These are phyloP conservation scores for Eragrostis nindensis DNA, from an alignment of 176 grass and related monocot species.

Conservation along the genomic window DNA sequence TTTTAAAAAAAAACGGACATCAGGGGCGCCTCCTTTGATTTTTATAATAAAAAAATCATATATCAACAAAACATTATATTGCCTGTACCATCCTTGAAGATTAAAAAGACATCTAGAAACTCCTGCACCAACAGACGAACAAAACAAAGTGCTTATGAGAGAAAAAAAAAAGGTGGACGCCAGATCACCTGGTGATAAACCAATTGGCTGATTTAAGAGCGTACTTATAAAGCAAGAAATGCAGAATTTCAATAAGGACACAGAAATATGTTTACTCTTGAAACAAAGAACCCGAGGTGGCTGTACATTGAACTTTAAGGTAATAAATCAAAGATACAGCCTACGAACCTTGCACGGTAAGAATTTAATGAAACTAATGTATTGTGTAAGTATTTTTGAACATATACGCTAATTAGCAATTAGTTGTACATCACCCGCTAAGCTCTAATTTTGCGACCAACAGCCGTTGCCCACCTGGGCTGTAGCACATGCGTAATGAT, in stretches of 20 bases:
- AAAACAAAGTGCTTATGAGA: no score
- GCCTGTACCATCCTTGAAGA: not conserved
- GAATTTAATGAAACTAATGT: not conserved
- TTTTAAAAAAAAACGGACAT: no score
- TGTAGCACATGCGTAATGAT: constrained; percentile 12
- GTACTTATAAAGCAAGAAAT: not conserved
- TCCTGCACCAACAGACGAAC: not conserved
- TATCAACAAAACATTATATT: not conserved
- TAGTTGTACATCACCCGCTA: not conserved
- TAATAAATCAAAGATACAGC: not conserved
- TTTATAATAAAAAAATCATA: not conserved
- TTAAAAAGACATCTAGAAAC: not conserved
- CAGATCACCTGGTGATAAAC: not conserved
- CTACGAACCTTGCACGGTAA: not conserved
- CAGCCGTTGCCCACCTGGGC: not conserved
- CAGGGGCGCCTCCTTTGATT: no score
- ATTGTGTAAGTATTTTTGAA: constrained; percentile 18
- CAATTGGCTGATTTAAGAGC: not conserved
- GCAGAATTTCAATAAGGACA: not conserved
- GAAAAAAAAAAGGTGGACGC: not conserved
- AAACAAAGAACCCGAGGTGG: not conserved
- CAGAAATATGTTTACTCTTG: not conserved
- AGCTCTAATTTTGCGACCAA: not conserved
- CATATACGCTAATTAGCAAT: constrained; percentile 8
- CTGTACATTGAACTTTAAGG: not conserved